These are phyloP conservation scores for Saccharomycopsis hybrid DNA, from an alignment of 1,139 yeast genomes.

Conservation along the genomic window DNA sequence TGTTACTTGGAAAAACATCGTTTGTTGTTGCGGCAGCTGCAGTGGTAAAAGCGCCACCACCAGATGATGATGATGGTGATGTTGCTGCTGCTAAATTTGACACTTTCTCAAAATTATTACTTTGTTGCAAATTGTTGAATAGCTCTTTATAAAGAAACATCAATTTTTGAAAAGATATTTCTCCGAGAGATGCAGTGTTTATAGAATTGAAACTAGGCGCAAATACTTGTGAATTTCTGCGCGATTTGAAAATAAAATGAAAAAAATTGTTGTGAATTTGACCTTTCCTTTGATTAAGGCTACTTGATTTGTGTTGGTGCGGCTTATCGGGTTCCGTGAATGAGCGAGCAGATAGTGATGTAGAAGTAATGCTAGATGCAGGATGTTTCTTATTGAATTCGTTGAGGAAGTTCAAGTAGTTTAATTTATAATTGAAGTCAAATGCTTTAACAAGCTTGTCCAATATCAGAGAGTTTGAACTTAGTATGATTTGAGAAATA, in stretches of 20 bases:
- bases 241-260: constrained; percentile 78
- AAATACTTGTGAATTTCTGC: constrained; percentile 51
- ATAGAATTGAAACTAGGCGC: constrained; percentile 33
- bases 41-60: neutral
- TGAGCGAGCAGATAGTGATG: too few relatives aligned
- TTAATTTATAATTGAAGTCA: constrained; percentile 12
- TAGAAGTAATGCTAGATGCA: neutral
- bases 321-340: too few relatives aligned
- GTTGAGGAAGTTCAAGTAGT: constrained; percentile 14
- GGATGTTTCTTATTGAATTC: constrained; percentile 12
- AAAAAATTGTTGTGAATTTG: constrained; percentile 35
- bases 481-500: constrained; percentile 30
- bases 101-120: too few relatives aligned
- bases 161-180: constrained; percentile 27
- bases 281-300: neutral
- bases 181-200: constrained; percentile 27
- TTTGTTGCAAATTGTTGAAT: neutral
- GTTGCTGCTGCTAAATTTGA: too few relatives aligned
- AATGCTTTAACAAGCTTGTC: constrained; percentile 11
- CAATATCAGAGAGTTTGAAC: constrained; percentile 7
- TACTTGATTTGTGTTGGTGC: neutral
- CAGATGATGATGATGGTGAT: too few relatives aligned
- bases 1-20: too few relatives aligned
- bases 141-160: constrained; percentile 39
- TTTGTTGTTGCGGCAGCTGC: too few relatives aligned